A percentile compares a stretch with the other conserved stretches of the same genome.
phyloP scores from a whole-genome alignment of 345 rosid genomes.

The Salix udensis region DNA sequence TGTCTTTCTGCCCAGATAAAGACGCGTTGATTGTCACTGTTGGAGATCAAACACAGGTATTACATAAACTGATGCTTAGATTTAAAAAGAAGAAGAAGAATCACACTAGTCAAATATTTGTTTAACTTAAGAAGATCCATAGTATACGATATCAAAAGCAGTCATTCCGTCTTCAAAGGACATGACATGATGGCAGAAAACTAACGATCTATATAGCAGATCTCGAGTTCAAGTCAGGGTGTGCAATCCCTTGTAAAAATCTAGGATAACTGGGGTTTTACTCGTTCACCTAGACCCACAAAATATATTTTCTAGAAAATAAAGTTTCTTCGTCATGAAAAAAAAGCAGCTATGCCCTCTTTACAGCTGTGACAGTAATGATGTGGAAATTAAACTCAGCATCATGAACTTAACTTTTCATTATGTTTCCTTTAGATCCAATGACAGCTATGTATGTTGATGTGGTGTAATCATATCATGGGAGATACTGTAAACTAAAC shows the following conservation, averaged over 20 bases:
- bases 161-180: neutral
- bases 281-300: fast-evolving
- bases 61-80: neutral
- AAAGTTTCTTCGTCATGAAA: too few species aligned
- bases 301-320: too few species aligned
- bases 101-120: too few species aligned
- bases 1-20: constrained; percentile 58
- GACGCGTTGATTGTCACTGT: constrained; percentile 63
- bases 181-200: fast-evolving
- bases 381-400: neutral
- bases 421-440: too few species aligned
- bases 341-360: neutral
- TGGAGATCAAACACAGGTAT: constrained; percentile 74
- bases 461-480: too few species aligned
- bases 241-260: too few species aligned
- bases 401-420: neutral
- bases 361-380: constrained; percentile 19
- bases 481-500: neutral
- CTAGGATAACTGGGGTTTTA: fast-evolving
- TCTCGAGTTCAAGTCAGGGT: fast-evolving
- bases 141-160: neutral
- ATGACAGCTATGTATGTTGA: too few species aligned
- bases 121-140: neutral
- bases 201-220: fast-evolving
- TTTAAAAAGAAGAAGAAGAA: neutral